These are phyloP conservation scores for Metarhizium sp. DNA, from an alignment of 2,329 filamentous ascomycete genomes.

Conservation along the genomic window DNA sequence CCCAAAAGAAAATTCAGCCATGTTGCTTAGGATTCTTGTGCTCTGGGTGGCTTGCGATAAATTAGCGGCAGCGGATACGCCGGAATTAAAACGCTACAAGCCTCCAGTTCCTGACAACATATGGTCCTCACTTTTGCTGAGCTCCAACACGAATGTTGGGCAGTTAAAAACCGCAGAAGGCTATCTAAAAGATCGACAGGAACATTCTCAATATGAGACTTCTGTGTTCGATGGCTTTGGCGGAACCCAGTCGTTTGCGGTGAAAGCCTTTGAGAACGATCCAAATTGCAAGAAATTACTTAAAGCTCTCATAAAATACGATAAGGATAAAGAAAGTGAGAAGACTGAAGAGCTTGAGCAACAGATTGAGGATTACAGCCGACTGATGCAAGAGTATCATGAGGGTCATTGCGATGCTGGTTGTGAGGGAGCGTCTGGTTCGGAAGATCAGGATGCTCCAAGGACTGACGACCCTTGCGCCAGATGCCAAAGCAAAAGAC, in stretches of 20 bases:
- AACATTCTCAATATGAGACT: neutral
- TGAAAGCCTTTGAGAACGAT: neutral
- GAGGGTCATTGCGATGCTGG: neutral
- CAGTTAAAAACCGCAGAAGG: neutral
- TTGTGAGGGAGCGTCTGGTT: conserved; percentile 29
- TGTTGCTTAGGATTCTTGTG: conserved; percentile 45
- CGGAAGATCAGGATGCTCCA: neutral
- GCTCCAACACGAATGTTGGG: conserved; percentile 31
- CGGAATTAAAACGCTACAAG: conserved; percentile 35
- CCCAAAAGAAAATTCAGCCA: conserved; percentile 38
- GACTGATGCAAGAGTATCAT: too few species aligned
- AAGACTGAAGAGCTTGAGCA: neutral
- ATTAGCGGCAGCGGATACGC: conserved; percentile 25
- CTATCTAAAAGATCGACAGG: conserved; percentile 14
- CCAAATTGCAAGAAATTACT: neutral
- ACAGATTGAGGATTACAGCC: neutral
- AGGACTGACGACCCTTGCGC: neutral
- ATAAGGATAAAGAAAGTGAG: neutral
- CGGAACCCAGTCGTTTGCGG: neutral
- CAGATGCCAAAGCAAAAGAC: neutral
- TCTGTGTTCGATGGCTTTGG: neutral
- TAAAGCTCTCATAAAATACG: neutral
- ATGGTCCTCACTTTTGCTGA: conserved; percentile 35
- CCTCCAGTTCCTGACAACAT: conserved; percentile 28
- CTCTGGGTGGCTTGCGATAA: conserved; percentile 50